Base-by-base conservation (phyloP, 1,139 yeast genomes). In the Yamadazyma epiphylla region DNA sequence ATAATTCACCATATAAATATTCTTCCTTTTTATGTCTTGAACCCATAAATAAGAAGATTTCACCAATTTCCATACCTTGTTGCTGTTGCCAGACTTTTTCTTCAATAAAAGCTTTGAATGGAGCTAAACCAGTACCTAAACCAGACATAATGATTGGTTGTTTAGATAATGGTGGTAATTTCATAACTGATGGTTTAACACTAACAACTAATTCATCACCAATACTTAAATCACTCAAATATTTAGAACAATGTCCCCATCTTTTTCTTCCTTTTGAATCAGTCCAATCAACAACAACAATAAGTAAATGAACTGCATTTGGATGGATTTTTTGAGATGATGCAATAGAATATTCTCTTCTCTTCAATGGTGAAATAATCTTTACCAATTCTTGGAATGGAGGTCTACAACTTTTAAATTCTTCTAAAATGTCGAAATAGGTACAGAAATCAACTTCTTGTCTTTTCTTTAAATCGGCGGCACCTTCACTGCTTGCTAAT, bases 261-360 rank as follows among this genome's bases (percentile, higher is more conserved):
- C 97, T 78, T 53, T 74, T 76, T 56, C 96, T 77, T 31, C 96
- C 96, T 55, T 74, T 73, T 31, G 82, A 72, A 58, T 89, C 96
- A 33, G 80, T 70, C 98, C 98, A 91, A 59, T 89, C 96, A 35
- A 89, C 97, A 33, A 89, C 97, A 40, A 91, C 98, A 57, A 91
- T 80, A 53, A 91, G 74, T 53, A 91, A 67, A 54, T 89, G 97
- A 29, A 91, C 88, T 20, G 91, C 91, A 54, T 85, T 86, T 36
- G 91, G 86, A 62, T 89, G 97, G 47, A 85, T 70, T 55, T 74
- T 85, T 62, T 91, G 98, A 20, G 97, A 89, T 2, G 96, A 88
- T 4, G 98, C 97, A 60, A 91, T 91, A n/a, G 97, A 89, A 57
- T 91, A 91, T 61, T 91, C 98, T 69, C 98, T 84, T 69, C 98